Base-by-base conservation (phyloP, 495 filamentous ascomycete genomes). In the Geoglossum glabrum region DNA sequence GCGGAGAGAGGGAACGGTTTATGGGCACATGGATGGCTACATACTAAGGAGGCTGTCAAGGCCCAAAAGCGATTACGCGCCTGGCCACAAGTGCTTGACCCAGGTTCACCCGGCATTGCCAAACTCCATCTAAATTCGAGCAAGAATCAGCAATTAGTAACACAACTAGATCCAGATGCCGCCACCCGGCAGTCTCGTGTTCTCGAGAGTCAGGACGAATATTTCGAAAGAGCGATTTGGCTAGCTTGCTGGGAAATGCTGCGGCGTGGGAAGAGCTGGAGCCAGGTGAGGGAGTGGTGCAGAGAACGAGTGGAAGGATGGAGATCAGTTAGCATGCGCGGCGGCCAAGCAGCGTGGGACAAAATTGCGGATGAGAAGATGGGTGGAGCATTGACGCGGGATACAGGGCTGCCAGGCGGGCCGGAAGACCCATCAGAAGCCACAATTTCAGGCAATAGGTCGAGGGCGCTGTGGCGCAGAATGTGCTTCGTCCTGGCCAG, bases 151-250 rank as follows among this genome's bases (percentile, higher is more conserved):
- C 65, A 78, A 5, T 64, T 95, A 3, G 76, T 96, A 47, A 93
- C 87, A n/a, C 86, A 95, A 64, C 73, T 99, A 26, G 92, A 99
- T 61, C 93, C 93, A 5, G 92, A 99, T 75, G 86, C 90, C 6
- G 73, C 82, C 15, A 81, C 79, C 38, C 79, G 92, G 54, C 89
- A 97, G 69, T 74, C 74, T 30, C 78, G 82, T 33, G 75, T 72
- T 38, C 69, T 97, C 28, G 83, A 90, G 64, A 77, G 76, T 47
- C 78, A 87, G 62, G 92, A 99, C 64, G 78, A 85, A 55, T 87
- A 79, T 60, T 88, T 87, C 56, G 92, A 99, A 67, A 76, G 79
- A 38, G 82, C 88, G 6, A 84, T 89, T 6, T 96, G 89, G 89
- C 72, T 90, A 62, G 81, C 83, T 19, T 89, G 83, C 67, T 95